These are phyloP conservation scores for Lasiodiplodia hormozganensis DNA, from an alignment of 2,329 filamentous ascomycete species.

Conservation along the genomic window DNA sequence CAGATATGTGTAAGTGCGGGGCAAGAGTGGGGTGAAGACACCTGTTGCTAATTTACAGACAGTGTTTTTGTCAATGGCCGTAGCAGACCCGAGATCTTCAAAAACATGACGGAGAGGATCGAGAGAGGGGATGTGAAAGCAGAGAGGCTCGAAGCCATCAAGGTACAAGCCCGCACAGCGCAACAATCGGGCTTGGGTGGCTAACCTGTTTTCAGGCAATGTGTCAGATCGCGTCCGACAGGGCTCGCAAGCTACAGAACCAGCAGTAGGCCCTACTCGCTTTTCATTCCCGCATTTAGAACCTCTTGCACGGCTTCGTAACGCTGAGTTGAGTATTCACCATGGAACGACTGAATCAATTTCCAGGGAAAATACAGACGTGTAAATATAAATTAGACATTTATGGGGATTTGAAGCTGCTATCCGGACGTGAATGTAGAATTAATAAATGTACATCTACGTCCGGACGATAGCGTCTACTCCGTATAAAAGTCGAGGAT, in stretches of 20 bases:
- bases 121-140: conserved; percentile 67
- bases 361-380: not conserved
- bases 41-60: conserved; percentile 14
- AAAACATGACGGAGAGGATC: conserved; percentile 80
- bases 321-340: not conserved
- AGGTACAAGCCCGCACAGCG: conserved; percentile 58
- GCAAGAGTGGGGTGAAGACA: not conserved
- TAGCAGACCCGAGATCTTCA: conserved; percentile 75
- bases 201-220: conserved; percentile 70
- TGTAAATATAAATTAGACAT: too few species aligned
- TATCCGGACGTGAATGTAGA: too few species aligned
- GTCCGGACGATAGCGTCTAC: too few species aligned
- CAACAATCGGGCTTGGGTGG: conserved; percentile 8
- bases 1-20: conserved; percentile 72
- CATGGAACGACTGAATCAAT: not conserved
- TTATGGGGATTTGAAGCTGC: too few species aligned
- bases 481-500: too few species aligned
- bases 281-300: not conserved
- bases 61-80: conserved; percentile 88
- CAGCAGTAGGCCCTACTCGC: not conserved
- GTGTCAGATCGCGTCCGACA: conserved; percentile 87
- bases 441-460: too few species aligned
- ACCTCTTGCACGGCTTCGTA: not conserved
- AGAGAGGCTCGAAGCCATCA: conserved; percentile 76
- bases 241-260: conserved; percentile 68